Conservation (phyloP, 371 early-diverging fungal genomes). For the Rhizopus microsporus region DNA sequence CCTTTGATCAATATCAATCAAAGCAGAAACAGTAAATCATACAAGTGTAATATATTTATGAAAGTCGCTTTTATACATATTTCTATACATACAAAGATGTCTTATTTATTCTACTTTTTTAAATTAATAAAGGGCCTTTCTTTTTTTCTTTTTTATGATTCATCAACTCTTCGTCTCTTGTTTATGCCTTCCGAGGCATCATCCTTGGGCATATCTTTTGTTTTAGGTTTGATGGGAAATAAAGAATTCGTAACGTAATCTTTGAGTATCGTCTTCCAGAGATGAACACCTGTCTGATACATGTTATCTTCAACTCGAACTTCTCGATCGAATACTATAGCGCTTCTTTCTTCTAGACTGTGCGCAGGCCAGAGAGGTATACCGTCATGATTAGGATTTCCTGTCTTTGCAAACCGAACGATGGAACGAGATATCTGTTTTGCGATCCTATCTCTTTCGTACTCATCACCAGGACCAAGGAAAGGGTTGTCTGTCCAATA, state of each 20-base stretch:
- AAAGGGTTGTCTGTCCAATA: slow-evolving; percentile 42
- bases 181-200: not conserved
- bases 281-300: slow-evolving; percentile 22
- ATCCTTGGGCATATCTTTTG: not conserved
- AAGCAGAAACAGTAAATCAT: too few species aligned
- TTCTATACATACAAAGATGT: slow-evolving; percentile 1
- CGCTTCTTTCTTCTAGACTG: slow-evolving; percentile 15
- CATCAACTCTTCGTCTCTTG: not conserved
- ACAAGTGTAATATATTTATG: not conserved
- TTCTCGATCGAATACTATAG: slow-evolving; percentile 34
- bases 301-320: slow-evolving; percentile 25
- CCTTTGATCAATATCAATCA: not conserved
- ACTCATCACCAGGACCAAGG: slow-evolving; percentile 34
- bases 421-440: slow-evolving; percentile 34
- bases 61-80: not conserved
- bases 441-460: slow-evolving; percentile 37
- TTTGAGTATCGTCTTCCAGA: slow-evolving; percentile 34
- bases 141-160: not conserved
- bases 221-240: slow-evolving; percentile 23
- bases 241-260: slow-evolving; percentile 29
- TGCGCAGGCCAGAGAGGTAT: slow-evolving; percentile 34
- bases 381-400: slow-evolving; percentile 31
- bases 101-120: not conserved
- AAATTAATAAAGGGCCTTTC: not conserved
- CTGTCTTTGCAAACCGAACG: slow-evolving; percentile 27